Evolutionary conservation across 1,284 basidiomycete genomes (phyloP).

Genomic region (Microbotryum saponariae): DNA sequence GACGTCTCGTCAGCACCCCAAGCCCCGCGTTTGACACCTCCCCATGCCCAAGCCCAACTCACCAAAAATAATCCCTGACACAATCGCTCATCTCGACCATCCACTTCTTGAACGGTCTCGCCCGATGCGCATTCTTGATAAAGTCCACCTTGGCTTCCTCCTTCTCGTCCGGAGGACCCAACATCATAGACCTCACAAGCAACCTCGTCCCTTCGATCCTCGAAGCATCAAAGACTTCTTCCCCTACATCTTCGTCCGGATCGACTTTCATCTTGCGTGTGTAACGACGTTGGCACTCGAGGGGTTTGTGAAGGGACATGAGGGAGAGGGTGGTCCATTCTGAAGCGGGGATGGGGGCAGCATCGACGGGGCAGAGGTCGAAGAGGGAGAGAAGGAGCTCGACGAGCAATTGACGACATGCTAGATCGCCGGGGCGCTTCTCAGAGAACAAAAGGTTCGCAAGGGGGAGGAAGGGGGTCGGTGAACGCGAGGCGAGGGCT

Average conservation of each 20-base stretch:
- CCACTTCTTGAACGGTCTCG: conserved; percentile 83
- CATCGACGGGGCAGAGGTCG: conserved; percentile 56
- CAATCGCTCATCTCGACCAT: conserved; percentile 79
- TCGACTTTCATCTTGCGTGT: conserved; percentile 18
- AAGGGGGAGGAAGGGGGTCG: conserved; percentile 76
- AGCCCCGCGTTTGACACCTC: not conserved
- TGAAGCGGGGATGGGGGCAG: conserved; percentile 42
- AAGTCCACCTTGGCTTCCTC: conserved; percentile 53
- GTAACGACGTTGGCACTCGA: conserved; percentile 39
- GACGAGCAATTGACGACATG: conserved; percentile 78
- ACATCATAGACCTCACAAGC: conserved; percentile 39
- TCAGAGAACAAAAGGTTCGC: conserved; percentile 82
- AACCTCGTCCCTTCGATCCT: conserved; percentile 13
- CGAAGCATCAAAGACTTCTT: conserved; percentile 6
- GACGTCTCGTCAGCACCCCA: not conserved
- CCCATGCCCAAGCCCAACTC: not conserved
- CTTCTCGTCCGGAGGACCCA: conserved; percentile 38
- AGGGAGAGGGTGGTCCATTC: conserved; percentile 57
- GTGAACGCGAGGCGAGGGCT: conserved; percentile 72
- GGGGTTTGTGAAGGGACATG: conserved; percentile 56
- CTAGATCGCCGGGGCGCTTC: conserved; percentile 91
- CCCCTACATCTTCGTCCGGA: conserved; percentile 10
- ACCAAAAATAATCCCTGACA: conserved; percentile 90
- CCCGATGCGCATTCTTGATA: conserved; percentile 71
- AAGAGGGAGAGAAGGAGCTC: conserved; percentile 76